phyloP scores from a whole-genome alignment of 371 early-diverging fungal genomes.

The Mortierella polycephala region DNA sequence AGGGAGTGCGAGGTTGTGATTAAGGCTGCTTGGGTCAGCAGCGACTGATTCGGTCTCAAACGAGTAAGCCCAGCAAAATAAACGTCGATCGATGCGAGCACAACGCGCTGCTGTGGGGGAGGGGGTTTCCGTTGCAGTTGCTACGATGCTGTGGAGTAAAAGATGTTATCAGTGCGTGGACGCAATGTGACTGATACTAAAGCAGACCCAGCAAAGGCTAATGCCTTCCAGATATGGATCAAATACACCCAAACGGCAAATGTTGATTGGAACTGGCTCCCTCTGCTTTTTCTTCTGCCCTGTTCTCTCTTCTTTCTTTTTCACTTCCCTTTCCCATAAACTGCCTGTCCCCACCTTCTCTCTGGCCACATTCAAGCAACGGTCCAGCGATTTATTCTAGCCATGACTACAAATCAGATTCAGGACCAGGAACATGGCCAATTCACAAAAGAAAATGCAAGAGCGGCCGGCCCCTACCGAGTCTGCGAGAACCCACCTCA shows the following conservation, averaged over 20 bases:
- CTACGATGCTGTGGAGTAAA: too few species aligned
- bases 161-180: too few species aligned
- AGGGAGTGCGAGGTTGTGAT: neutral
- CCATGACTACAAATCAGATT: conserved; percentile 8
- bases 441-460: neutral
- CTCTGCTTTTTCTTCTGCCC: neutral
- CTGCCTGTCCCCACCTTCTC: neutral
- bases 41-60: neutral
- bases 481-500: conserved; percentile 34
- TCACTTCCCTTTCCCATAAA: neutral
- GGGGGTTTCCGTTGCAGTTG: too few species aligned
- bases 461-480: conserved; percentile 26
- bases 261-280: neutral
- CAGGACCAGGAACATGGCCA: neutral
- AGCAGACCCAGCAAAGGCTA: too few species aligned
- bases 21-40: neutral
- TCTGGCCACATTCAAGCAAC: neutral
- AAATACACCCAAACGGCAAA: too few species aligned
- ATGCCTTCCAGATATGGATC: too few species aligned
- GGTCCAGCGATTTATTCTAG: neutral
- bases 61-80: too few species aligned
- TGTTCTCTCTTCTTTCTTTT: neutral
- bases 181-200: too few species aligned
- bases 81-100: too few species aligned
- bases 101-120: too few species aligned